Conservation (phyloP, 257 asterid genomes). For the Solanum chmielewskii region DNA sequence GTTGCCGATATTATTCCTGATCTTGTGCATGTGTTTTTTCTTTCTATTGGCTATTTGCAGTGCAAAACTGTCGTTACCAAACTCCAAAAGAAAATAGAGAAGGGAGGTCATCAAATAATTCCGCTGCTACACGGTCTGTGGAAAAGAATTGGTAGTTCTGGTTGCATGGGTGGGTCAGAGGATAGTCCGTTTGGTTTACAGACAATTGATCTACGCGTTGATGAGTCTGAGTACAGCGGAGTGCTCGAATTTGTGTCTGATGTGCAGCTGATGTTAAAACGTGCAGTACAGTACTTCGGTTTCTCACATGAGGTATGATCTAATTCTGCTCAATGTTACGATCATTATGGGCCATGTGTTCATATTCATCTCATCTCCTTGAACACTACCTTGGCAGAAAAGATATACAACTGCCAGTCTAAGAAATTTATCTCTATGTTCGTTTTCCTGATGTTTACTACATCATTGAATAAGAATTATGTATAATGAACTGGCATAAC, state of each 20-base stretch:
- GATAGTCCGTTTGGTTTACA: conserved; percentile 58
- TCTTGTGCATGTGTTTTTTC: background rate
- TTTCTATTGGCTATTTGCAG: conserved; percentile 29
- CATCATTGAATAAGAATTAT: background rate
- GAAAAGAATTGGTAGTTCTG: conserved; percentile 67
- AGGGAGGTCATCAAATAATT: conserved; percentile 78
- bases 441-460: background rate
- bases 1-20: background rate
- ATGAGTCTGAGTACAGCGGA: conserved; percentile 55
- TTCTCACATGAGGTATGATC: conserved; percentile 65
- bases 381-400: background rate
- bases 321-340: background rate
- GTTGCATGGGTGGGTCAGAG: conserved; percentile 30
- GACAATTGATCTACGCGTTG: conserved; percentile 59
- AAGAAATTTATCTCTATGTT: background rate
- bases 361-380: background rate
- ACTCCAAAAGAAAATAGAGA: conserved; percentile 81
- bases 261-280: conserved; percentile 80
- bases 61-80: conserved; percentile 78
- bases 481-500: background rate
- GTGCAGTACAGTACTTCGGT: conserved; percentile 57
- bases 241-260: conserved; percentile 75
- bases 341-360: background rate
- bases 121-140: conserved; percentile 86
- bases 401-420: background rate